Base-by-base conservation (phyloP, 225 moss, liverwort and hornwort species). In the Marchantia polymorpha region DNA sequence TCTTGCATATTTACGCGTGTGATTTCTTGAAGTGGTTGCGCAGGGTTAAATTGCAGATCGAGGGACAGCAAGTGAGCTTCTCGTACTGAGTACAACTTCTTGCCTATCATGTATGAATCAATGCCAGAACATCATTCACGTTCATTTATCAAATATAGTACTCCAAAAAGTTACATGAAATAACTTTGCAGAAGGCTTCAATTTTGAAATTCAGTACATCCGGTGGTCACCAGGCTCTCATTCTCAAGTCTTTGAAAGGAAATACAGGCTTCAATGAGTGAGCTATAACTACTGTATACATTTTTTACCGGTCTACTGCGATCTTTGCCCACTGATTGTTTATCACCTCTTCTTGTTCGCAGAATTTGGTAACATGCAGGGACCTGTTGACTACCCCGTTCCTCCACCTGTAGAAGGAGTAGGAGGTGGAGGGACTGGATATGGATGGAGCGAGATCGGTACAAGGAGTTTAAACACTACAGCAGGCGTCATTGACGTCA, bases 381-480 rank as follows among this genome's bases (percentile, higher is more conserved):
- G 79, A 80, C 84, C 85, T 85, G 90, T 82, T 86, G 92, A 91
- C 55, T 90, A 82, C n/a, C 67, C 65, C 80, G 83, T 87, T 77
- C 86, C 94, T 51, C 94, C 91, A 77, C 92, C 94, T 17, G 84
- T 95, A 16, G 91, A 95, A 86, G 94, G 94, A 14, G 88, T 95
- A 69, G 87, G 94, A 60, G 91, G 92, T 82, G 94, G 94, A 65
- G 94, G 94, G 68, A 95, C 94, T 47, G 94, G 94, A 16, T 94
- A 94, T 80, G 94, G 94, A 12, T 94, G 94, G 94, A 87, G 78
- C 60, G 88, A 90, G 26, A 74, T 77, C 26, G 55, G 75, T 59
- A 77, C 27, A 6, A 73, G 74, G 52, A 72, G 77, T 69, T 56
- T 85, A 22, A 49, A 55, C 64, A 73, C 88, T 68, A n/a, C 86